A percentile compares a stretch with the other conserved stretches of the same genome.
These are phyloP conservation scores for Lathyrus sativus DNA, from an alignment of 306 rosid genomes.

Conservation along the genomic window DNA sequence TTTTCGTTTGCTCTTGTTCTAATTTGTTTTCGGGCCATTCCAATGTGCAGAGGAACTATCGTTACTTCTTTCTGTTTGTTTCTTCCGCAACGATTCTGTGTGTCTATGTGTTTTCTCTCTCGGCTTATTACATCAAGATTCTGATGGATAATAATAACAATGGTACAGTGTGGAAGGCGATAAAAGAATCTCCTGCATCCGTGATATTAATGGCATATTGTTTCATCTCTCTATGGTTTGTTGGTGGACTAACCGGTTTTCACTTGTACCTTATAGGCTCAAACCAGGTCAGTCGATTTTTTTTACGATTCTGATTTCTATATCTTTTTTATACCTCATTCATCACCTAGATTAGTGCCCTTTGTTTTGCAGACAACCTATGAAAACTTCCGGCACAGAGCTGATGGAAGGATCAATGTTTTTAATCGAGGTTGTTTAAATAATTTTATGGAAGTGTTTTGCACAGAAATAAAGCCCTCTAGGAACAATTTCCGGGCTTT, in stretches of 20 bases:
- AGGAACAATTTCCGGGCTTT: conserved; percentile 79
- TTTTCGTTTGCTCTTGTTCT: conserved; percentile 36
- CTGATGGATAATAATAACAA: conserved; percentile 59
- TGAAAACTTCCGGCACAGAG: conserved; percentile 84
- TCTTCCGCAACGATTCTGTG: conserved; percentile 90
- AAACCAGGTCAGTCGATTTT: conserved; percentile 72
- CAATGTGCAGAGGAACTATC: conserved; percentile 80
- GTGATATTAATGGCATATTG: conserved; percentile 81
- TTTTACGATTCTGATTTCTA: conserved; percentile 34
- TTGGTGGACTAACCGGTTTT: conserved; percentile 93
- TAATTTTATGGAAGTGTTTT: conserved; percentile 85
- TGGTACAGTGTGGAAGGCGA: conserved; percentile 82
- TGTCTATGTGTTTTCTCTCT: conserved; percentile 75
- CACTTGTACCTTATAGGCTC: conserved; percentile 86
- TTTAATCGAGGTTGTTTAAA: conserved; percentile 72
- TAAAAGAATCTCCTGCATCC: conserved; percentile 87
- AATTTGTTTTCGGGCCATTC: conserved; percentile 32
- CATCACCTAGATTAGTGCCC: not conserved
- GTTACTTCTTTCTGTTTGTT: conserved; percentile 84
- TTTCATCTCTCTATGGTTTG: conserved; percentile 88
- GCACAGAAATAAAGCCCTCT: conserved; percentile 74
- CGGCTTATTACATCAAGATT: conserved; percentile 84
- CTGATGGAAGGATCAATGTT: conserved; percentile 72
- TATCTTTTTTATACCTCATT: conserved; percentile 26
- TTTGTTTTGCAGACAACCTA: conserved; percentile 79